phyloP scores from a whole-genome alignment of 495 filamentous ascomycete genomes.

The Penicillium antarcticum region DNA sequence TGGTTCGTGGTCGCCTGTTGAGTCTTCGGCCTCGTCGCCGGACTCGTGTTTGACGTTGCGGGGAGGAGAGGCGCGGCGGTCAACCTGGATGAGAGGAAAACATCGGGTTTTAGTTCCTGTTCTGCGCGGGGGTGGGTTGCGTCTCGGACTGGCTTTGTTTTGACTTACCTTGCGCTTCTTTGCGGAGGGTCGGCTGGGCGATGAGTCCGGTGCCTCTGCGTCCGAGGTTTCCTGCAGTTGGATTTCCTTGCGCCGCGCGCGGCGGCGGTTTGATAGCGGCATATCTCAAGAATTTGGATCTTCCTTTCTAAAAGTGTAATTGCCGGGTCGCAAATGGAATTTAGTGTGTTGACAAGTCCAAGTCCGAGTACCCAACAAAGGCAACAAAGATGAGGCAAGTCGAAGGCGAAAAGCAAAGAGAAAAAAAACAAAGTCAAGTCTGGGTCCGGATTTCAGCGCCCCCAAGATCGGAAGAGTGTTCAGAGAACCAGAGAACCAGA shows the following conservation, averaged over 20 bases:
- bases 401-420: constrained; percentile 18
- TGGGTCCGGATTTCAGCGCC: constrained; percentile 27
- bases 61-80: constrained; percentile 29
- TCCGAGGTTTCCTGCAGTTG: constrained; percentile 48
- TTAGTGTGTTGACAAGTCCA: constrained; percentile 7
- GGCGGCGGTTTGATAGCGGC: constrained; percentile 52
- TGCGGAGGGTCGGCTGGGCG: constrained; percentile 67
- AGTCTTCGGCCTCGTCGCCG: constrained; percentile 42
- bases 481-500: constrained; percentile 36
- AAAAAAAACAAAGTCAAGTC: constrained; percentile 12
- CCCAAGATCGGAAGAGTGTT: constrained; percentile 24
- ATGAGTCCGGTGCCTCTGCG: constrained; percentile 58
- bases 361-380: constrained; percentile 8
- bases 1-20: constrained; percentile 50
- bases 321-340: background rate
- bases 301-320: background rate
- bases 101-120: constrained; percentile 9
- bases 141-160: background rate
- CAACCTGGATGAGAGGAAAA: constrained; percentile 28
- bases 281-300: constrained; percentile 22
- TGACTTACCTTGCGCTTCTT: constrained; percentile 70
- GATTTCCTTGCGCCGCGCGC: constrained; percentile 48
- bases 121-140: background rate
- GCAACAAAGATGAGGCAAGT: constrained; percentile 21
- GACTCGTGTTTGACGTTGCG: constrained; percentile 31